Percentiles rank a stretch among this genome's conserved stretches.
phyloP scores from a whole-genome alignment of 208 protist genomes.

The Leishmania guyanensis region DNA sequence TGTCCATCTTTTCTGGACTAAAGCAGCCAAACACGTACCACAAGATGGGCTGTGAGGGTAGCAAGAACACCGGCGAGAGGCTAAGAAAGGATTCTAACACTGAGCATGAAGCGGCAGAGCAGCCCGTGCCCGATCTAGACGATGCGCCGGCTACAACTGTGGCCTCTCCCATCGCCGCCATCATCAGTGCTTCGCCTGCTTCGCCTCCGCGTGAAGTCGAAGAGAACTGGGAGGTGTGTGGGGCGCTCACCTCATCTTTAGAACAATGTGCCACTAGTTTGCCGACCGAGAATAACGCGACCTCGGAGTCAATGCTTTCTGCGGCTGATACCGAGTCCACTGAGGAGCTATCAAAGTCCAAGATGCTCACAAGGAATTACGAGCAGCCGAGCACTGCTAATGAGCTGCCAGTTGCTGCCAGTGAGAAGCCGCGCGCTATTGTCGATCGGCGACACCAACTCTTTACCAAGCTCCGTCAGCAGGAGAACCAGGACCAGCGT shows the following conservation, averaged over 20 bases:
- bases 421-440: neutral
- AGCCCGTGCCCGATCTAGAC: neutral
- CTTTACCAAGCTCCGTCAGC: slow-evolving; percentile 4
- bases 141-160: neutral
- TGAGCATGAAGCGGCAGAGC: too few species aligned
- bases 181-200: neutral
- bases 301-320: neutral
- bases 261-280: neutral
- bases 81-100: too few species aligned
- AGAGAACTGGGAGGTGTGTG: too few species aligned
- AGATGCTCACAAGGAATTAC: neutral
- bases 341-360: neutral
- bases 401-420: too few species aligned
- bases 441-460: neutral
- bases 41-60: slow-evolving; percentile 46
- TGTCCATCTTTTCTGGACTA: neutral
- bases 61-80: slow-evolving; percentile 31
- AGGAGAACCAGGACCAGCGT: slow-evolving; percentile 20
- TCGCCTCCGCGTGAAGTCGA: neutral
- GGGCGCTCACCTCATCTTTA: too few species aligned
- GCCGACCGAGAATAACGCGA: neutral
- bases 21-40: neutral
- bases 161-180: neutral
- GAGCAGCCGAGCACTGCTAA: neutral
- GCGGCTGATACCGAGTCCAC: slow-evolving; percentile 13